These are phyloP conservation scores for Conidiobolus incongruus DNA, from an alignment of 371 early-diverging fungal species.

Conservation along the genomic window DNA sequence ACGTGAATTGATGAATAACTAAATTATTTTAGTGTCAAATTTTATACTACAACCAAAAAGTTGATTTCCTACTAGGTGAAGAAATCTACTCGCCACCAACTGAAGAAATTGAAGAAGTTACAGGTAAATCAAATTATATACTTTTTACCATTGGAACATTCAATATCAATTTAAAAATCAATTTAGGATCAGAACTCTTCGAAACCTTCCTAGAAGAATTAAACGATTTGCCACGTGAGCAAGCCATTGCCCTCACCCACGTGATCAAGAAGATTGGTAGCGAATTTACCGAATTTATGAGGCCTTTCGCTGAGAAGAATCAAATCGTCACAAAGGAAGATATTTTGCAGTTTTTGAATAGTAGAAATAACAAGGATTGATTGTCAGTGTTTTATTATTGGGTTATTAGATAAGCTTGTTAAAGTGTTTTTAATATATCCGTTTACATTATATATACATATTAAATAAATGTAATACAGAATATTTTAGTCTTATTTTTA, in stretches of 20 bases:
- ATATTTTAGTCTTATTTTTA: too few relatives aligned
- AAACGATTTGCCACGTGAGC: background rate
- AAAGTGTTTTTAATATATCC: too few relatives aligned
- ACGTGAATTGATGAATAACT: background rate
- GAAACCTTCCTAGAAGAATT: background rate
- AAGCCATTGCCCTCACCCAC: background rate
- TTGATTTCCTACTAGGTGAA: background rate
- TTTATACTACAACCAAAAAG: background rate
- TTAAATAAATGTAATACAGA: too few relatives aligned
- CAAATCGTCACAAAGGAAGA: conserved; percentile 50
- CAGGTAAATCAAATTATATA: background rate
- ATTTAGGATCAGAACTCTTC: too few relatives aligned
- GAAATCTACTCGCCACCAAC: background rate
- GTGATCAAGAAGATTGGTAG: conserved; percentile 7
- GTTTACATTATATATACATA: too few relatives aligned
- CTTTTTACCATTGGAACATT: background rate
- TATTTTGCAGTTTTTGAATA: conserved; percentile 41
- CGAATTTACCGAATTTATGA: conserved; percentile 36
- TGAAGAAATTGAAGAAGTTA: background rate
- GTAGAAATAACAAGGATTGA: conserved; percentile 1
- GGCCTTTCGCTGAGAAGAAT: conserved; percentile 40
- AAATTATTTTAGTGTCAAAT: background rate
- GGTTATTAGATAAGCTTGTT: too few relatives aligned
- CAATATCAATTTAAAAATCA: background rate
- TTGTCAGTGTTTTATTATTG: background rate